phyloP scores from a whole-genome alignment of 495 filamentous ascomycete species.

The Talaromyces ruber region DNA sequence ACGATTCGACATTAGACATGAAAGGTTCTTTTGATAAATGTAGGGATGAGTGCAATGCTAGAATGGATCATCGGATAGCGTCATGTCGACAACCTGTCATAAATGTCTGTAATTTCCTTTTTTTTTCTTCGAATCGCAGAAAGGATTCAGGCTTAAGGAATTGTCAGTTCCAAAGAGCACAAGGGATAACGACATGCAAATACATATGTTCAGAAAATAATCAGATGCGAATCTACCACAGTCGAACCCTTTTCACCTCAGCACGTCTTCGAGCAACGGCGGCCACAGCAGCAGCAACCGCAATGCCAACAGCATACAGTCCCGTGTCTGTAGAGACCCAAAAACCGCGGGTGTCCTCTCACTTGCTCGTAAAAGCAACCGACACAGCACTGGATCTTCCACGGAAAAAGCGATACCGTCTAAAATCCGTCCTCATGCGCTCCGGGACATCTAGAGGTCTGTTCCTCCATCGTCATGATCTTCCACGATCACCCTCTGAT shows the following conservation, averaged over 20 bases:
- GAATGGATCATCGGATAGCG: too few species aligned
- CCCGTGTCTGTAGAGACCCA: not conserved
- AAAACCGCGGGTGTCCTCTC: not conserved
- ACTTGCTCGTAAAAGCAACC: not conserved
- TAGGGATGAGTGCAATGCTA: not conserved
- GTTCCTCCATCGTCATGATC: conserved; percentile 23
- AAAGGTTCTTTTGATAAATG: not conserved
- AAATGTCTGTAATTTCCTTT: too few species aligned
- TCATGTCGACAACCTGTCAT: too few species aligned
- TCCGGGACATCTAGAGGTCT: conserved; percentile 31
- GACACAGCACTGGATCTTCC: not conserved
- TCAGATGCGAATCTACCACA: not conserved
- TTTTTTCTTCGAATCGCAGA: not conserved
- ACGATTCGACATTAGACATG: not conserved
- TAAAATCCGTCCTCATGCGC: conserved; percentile 29
- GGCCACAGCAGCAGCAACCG: not conserved
- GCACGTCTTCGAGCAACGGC: not conserved
- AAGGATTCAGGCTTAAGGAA: too few species aligned
- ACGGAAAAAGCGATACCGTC: not conserved
- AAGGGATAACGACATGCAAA: not conserved
- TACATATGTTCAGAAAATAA: not conserved
- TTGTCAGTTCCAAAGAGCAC: not conserved
- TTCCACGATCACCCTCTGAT: conserved; percentile 12
- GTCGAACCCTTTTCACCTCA: not conserved
- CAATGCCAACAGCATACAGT: not conserved